These are phyloP conservation scores for Martiniozyma asiatica DNA, from an alignment of 1,139 yeast genomes.

Conservation along the genomic window DNA sequence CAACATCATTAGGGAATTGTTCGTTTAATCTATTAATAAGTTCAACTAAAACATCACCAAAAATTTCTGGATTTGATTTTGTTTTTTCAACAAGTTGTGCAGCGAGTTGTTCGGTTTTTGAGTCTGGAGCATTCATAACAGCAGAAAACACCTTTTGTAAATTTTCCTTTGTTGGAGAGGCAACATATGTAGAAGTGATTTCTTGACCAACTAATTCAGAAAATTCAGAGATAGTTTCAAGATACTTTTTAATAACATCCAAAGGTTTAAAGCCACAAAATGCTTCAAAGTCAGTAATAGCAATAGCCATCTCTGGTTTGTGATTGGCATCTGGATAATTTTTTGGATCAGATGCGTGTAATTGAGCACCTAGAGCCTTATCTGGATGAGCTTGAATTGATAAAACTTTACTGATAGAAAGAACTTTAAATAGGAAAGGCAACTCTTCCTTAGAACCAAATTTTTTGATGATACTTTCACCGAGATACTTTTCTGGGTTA, in stretches of 20 bases:
- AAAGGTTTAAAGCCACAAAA: constrained; percentile 97
- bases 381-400: constrained; percentile 98
- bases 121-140: constrained; percentile 69
- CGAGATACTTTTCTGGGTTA: constrained; percentile 51
- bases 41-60: constrained; percentile 48
- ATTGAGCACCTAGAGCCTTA: constrained; percentile 62
- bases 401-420: constrained; percentile 83
- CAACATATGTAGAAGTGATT: constrained; percentile 35
- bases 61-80: constrained; percentile 33
- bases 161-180: constrained; percentile 30
- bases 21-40: constrained; percentile 64
- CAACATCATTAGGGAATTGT: constrained; percentile 90
- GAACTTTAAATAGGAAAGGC: constrained; percentile 88
- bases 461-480: constrained; percentile 43
- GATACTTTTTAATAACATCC: constrained; percentile 55
- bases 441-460: constrained; percentile 62
- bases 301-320: constrained; percentile 99
- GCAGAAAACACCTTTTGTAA: constrained; percentile 66
- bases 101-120: constrained; percentile 42
- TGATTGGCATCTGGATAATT: constrained; percentile 97
- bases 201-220: constrained; percentile 56
- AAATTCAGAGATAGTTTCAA: constrained; percentile 67
- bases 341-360: constrained; percentile 75
- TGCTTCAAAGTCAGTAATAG: constrained; percentile 90
- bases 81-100: constrained; percentile 53